Percentiles rank a stretch among this genome's conserved stretches.
phyloP scores from a whole-genome alignment of 306 rosid species.

The Castanea mollissima region DNA sequence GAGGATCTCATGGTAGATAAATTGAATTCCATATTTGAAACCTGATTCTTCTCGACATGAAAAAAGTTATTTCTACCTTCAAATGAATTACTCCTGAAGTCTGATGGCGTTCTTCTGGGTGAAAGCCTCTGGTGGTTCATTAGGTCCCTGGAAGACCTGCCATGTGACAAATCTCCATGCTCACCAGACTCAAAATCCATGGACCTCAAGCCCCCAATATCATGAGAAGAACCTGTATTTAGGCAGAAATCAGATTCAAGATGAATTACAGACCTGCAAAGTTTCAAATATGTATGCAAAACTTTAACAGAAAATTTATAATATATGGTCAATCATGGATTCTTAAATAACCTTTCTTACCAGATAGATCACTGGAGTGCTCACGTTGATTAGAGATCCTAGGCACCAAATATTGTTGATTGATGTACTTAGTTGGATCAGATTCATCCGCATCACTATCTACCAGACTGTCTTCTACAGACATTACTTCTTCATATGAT shows the following conservation, averaged over 20 bases:
- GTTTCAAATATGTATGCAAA: constrained; percentile 37
- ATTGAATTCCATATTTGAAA: constrained; percentile 43
- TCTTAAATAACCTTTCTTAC: constrained; percentile 41
- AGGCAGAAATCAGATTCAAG: constrained; percentile 35
- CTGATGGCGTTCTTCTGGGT: constrained; percentile 54
- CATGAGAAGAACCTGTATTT: constrained; percentile 48
- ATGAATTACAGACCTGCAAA: constrained; percentile 36
- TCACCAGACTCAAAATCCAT: constrained; percentile 45
- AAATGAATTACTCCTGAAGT: constrained; percentile 61
- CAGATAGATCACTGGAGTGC: constrained; percentile 47
- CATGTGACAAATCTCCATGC: constrained; percentile 50
- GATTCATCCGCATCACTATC: constrained; percentile 67
- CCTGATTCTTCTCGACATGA: constrained; percentile 57
- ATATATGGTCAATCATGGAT: constrained; percentile 32
- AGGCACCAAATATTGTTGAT: constrained; percentile 36
- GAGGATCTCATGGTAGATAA: constrained; percentile 62
- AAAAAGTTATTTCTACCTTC: constrained; percentile 52
- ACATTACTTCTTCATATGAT: constrained; percentile 40
- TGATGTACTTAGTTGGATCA: constrained; percentile 42
- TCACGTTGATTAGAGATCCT: constrained; percentile 53
- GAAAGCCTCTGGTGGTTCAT: constrained; percentile 57
- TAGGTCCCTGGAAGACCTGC: constrained; percentile 57
- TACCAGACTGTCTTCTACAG: constrained; percentile 39
- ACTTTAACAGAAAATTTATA: constrained; percentile 39
- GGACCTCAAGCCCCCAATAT: constrained; percentile 55